Conservation (phyloP, 257 asterid genomes). For the Orobanche coerulescens region DNA sequence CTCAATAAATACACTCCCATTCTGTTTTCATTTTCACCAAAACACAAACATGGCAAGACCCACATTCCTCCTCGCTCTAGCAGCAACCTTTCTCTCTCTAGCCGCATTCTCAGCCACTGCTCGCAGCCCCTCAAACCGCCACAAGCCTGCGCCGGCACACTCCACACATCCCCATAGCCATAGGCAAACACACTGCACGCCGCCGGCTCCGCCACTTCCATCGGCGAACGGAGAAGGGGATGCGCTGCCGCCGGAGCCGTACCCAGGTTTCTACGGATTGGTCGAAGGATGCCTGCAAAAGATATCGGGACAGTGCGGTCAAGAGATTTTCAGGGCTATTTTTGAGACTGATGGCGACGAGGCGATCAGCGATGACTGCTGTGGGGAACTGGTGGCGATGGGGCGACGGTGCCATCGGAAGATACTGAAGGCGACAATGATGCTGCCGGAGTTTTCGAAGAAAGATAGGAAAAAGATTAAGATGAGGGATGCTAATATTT, state of each 20-base stretch:
- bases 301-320: slow-evolving; percentile 2
- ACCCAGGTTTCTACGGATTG: background rate
- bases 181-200: background rate
- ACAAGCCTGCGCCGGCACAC: background rate
- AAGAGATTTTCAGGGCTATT: background rate
- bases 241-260: background rate
- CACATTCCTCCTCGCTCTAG: background rate
- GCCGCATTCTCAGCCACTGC: slow-evolving; percentile 5
- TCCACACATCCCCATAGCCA: no score
- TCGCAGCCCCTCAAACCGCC: background rate
- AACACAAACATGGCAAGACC: background rate
- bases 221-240: background rate
- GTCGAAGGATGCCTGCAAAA: background rate
- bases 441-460: background rate
- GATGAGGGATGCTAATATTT: background rate
- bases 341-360: background rate
- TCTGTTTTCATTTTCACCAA: background rate
- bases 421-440: background rate
- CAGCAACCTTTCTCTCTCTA: background rate
- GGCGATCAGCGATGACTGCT: slow-evolving; percentile 11
- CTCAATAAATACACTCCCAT: background rate
- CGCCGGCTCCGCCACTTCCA: background rate
- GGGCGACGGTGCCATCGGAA: slow-evolving; percentile 15
- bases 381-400: slow-evolving; percentile 4
- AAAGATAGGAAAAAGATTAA: no score